Evolutionary conservation across 257 asterid genomes (phyloP), one percentile per base, ranked within the genome.

Genomic region (Ilex aquifolium): DNA sequence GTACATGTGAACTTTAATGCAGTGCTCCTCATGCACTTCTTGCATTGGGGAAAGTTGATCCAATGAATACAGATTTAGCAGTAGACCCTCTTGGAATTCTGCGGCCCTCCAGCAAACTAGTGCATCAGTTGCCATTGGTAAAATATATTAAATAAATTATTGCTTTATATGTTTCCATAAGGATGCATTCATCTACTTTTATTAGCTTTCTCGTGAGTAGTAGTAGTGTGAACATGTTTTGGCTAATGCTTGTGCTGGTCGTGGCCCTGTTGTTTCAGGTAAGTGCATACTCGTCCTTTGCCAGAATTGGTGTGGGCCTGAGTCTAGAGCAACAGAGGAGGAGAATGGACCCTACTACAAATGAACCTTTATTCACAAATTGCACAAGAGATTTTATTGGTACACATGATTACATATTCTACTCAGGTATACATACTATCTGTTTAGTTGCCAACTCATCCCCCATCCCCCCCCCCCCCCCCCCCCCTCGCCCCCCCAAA

Each of bases 1-100:
- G 4, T 49, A 49, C 1, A 4, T 6, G 5, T 7, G 10, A 49
- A 49, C 54, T 11, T 15, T 49, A 65, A 46, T 79, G 71, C 85
- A 93, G 99, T 82, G 96, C 97, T 64, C 95, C 99, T 54, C 99
- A 90, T 75, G 69, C 88, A 46, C 99, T 93, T 65, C 96, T 93
- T 78, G 99, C 95, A 53, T 76, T 90, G 95, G 99, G 99, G 40
- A 87, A 88, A 75, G 96, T 93, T 59, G 99, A 93, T 74, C 95
- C 81, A 44, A 79, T 73, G 79, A 96, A 93, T 79, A 86, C 84
- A 44, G 99, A 93, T 77, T 80, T 90, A 57, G 78, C 80, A 31
- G 68, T 78, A 29, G 99, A 93, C 67, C 99, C 99, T 74, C 85
- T 90, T 61, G 88, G 91, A 59, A 85, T 93, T 73, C 83, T 90